A percentile compares a stretch with the other conserved stretches of the same genome.
Conservation (phyloP, 1,284 basidiomycete genomes). For the Fistulina hepatica region DNA sequence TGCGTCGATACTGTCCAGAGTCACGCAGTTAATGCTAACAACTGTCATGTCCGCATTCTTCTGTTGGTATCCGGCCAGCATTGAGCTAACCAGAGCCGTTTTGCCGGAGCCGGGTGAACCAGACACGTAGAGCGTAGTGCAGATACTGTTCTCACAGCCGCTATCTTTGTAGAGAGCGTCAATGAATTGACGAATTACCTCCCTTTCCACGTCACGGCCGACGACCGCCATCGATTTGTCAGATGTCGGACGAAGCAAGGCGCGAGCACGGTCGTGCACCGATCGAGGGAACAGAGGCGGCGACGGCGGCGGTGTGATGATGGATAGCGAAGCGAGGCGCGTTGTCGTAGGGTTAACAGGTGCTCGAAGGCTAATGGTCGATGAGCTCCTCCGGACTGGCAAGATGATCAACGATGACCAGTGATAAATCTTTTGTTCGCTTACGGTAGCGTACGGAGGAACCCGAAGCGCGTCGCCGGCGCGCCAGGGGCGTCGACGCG, state of each 20-base stretch:
- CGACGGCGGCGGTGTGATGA: slow-evolving; percentile 49
- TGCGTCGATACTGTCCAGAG: slow-evolving; percentile 47
- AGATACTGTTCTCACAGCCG: slow-evolving; percentile 17
- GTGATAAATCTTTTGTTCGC: too few relatives aligned
- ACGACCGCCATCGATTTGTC: slow-evolving; percentile 36
- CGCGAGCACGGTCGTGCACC: slow-evolving; percentile 52
- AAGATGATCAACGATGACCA: too few relatives aligned
- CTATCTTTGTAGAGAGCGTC: slow-evolving; percentile 33
- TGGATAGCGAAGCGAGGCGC: slow-evolving; percentile 39
- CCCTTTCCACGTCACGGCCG: slow-evolving; percentile 55
- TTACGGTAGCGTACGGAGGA: too few relatives aligned
- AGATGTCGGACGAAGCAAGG: slow-evolving; percentile 57
- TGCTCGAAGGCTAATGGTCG: slow-evolving; percentile 30
- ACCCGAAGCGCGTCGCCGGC: slow-evolving; percentile 26
- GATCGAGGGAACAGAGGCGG: slow-evolving; percentile 43
- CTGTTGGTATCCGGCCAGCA: slow-evolving; percentile 27
- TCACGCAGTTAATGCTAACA: slow-evolving; percentile 68
- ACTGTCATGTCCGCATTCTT: too few relatives aligned
- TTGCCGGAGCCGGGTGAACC: slow-evolving; percentile 76
- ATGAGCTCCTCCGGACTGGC: slow-evolving; percentile 42
- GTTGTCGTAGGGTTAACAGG: slow-evolving; percentile 28
- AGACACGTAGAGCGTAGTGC: slow-evolving; percentile 57
- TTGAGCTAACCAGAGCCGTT: slow-evolving; percentile 63
- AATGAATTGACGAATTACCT: slow-evolving; percentile 49
- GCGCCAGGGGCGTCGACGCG: slow-evolving; percentile 24